Evolutionary conservation across 2,329 filamentous ascomycete genomes (phyloP).

Genomic region (Neofusicoccum cordaticola): DNA sequence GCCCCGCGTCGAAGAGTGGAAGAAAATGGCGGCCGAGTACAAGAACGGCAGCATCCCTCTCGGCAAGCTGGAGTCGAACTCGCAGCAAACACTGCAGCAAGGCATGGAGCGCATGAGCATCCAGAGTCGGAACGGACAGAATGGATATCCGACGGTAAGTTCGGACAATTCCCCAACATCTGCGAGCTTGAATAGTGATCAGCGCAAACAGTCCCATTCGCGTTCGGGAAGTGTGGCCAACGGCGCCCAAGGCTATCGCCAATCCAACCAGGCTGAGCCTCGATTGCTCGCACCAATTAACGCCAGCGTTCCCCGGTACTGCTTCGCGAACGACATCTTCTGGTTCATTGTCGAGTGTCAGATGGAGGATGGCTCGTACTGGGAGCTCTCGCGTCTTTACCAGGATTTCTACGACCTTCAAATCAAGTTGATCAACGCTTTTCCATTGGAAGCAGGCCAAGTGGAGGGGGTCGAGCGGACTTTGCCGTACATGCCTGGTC

Average conservation of each 20-base stretch:
- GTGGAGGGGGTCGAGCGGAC: slow-evolving; percentile 71
- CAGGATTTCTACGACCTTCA: slow-evolving; percentile 99
- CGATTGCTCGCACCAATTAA: slow-evolving; percentile 70
- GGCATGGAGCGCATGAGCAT: slow-evolving; percentile 76
- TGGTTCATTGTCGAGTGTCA: slow-evolving; percentile 96
- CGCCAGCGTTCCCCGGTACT: slow-evolving; percentile 87
- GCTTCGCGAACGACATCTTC: slow-evolving; percentile 95
- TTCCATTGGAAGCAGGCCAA: slow-evolving; percentile 89
- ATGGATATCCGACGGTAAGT: slow-evolving; percentile 32
- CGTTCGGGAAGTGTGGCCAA: slow-evolving; percentile 17
- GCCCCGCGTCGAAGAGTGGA: slow-evolving; percentile 96
- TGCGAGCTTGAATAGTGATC: slow-evolving; percentile 17
- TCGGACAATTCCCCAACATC: slow-evolving; percentile 44
- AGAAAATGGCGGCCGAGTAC: slow-evolving; percentile 98
- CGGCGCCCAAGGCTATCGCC: slow-evolving; percentile 5
- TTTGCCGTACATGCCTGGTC: slow-evolving; percentile 95
- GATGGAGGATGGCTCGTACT: slow-evolving; percentile 85
- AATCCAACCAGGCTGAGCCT: slow-evolving; percentile 21
- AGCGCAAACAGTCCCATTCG: slow-evolving; percentile 20
- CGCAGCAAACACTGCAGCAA: slow-evolving; percentile 51
- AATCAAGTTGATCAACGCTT: slow-evolving; percentile 86
- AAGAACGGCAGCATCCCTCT: slow-evolving; percentile 98
- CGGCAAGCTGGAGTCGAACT: slow-evolving; percentile 72
- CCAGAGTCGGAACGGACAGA: slow-evolving; percentile 47
- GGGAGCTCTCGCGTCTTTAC: slow-evolving; percentile 92